Conservation (phyloP, 495 filamentous ascomycete species). For the Hypoxylon trugodes region DNA sequence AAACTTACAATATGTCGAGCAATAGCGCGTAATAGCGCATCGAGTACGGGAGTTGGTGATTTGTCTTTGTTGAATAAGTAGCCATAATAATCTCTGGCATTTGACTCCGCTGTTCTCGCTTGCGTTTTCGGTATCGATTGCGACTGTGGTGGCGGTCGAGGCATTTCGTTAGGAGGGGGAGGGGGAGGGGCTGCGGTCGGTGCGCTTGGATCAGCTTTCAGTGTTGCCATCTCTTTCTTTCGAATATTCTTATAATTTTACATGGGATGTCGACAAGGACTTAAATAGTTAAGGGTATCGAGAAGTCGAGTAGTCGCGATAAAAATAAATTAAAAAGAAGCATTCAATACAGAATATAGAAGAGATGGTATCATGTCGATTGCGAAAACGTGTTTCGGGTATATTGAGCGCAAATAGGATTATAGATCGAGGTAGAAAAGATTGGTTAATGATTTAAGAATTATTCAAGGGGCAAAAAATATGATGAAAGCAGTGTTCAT, state of each 20-base stretch:
- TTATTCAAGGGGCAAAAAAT: constrained; percentile 11
- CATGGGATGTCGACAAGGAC: background rate
- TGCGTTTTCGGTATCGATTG: constrained; percentile 15
- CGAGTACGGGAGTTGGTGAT: constrained; percentile 75
- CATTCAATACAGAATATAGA: background rate
- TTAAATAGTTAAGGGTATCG: no score
- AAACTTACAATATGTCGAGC: constrained; percentile 80
- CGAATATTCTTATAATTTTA: constrained; percentile 4
- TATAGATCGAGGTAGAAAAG: constrained; percentile 19
- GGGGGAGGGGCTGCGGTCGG: constrained; percentile 23
- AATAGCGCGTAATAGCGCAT: constrained; percentile 80
- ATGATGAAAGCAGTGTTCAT: constrained; percentile 25
- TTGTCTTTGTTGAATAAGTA: constrained; percentile 85
- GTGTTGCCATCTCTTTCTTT: constrained; percentile 34
- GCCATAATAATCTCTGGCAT: constrained; percentile 71
- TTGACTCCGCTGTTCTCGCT: constrained; percentile 8
- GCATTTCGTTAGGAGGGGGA: constrained; percentile 18
- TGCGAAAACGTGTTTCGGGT: constrained; percentile 7
- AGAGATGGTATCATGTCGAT: constrained; percentile 9
- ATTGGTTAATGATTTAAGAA: constrained; percentile 16
- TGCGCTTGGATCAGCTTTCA: constrained; percentile 25
- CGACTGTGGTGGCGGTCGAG: constrained; percentile 14
- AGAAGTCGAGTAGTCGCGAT: no score
- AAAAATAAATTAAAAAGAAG: constrained; percentile 7
- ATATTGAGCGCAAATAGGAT: constrained; percentile 21